Conservation (phyloP, 371 early-diverging fungal genomes). For the Lichtheimia hyalospora region DNA sequence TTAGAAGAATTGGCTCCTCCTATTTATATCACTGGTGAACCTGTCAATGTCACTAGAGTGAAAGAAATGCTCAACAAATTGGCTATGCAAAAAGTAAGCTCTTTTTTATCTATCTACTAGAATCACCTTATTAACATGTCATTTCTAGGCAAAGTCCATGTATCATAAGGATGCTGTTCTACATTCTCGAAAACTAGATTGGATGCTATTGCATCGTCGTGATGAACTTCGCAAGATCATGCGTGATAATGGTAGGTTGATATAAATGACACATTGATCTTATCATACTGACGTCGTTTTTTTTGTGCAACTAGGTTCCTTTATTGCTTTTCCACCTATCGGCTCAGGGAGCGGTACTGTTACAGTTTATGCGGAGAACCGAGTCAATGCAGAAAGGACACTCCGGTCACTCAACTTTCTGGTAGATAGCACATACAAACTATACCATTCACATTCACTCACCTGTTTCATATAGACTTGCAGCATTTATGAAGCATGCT, state of each 20-base stretch:
- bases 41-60: slow-evolving; percentile 34
- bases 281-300: too few relatives aligned
- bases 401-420: slow-evolving; percentile 69
- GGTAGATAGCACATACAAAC: slow-evolving; percentile 37
- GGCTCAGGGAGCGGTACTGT: slow-evolving; percentile 57
- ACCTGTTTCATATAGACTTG: slow-evolving; percentile 37
- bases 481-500: slow-evolving; percentile 58
- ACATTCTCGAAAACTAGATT: slow-evolving; percentile 71
- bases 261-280: too few relatives aligned
- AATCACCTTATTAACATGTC: neutral
- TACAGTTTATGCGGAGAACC: slow-evolving; percentile 66
- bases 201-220: slow-evolving; percentile 66
- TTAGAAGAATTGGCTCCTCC: slow-evolving; percentile 21
- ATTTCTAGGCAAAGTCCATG: slow-evolving; percentile 44
- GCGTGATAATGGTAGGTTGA: slow-evolving; percentile 76
- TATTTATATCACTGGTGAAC: slow-evolving; percentile 46
- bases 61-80: slow-evolving; percentile 50
- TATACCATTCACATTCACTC: too few relatives aligned
- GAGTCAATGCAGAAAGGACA: slow-evolving; percentile 74
- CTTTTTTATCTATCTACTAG: neutral
- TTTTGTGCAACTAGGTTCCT: slow-evolving; percentile 42
- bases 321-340: slow-evolving; percentile 62
- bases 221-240: slow-evolving; percentile 69
- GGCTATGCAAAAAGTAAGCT: slow-evolving; percentile 41
- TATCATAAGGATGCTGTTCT: slow-evolving; percentile 41